phyloP scores from a whole-genome alignment of 129 eudicot genomes.

The Cynara cardunculus region DNA sequence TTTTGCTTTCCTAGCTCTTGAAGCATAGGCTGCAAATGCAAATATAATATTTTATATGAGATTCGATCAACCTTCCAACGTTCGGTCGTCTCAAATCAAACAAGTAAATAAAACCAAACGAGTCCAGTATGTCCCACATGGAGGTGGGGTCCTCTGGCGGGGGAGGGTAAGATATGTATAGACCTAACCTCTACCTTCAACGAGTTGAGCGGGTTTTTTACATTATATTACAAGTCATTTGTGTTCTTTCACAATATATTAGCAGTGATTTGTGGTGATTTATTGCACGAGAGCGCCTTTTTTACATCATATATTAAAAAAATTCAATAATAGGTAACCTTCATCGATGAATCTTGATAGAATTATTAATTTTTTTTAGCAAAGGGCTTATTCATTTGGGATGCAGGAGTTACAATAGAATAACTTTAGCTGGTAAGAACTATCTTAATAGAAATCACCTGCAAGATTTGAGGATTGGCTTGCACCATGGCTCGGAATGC shows the following conservation, averaged over 20 bases:
- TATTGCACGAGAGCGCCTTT: too few relatives aligned
- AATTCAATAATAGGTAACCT: neutral
- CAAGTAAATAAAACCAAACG: too few relatives aligned
- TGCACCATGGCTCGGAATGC: constrained; percentile 73
- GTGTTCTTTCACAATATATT: too few relatives aligned
- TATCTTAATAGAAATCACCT: constrained; percentile 31
- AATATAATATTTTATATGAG: neutral
- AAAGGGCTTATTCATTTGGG: neutral
- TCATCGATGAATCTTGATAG: neutral
- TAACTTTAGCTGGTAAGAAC: neutral
- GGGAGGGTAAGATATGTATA: too few relatives aligned
- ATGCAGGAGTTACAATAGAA: neutral
- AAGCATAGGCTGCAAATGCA: constrained; percentile 66
- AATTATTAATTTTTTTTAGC: neutral
- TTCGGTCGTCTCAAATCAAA: too few relatives aligned
- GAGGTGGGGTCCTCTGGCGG: too few relatives aligned
- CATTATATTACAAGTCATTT: too few relatives aligned
- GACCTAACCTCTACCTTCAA: too few relatives aligned
- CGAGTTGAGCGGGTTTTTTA: too few relatives aligned
- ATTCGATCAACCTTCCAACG: too few relatives aligned
- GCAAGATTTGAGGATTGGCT: constrained; percentile 71
- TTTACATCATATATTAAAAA: neutral
- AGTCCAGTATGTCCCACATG: too few relatives aligned
- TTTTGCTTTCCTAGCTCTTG: constrained; percentile 63
- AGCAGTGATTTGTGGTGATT: too few relatives aligned